Percentiles rank a stretch among this genome's conserved stretches.
phyloP scores from a whole-genome alignment of 192 early-diverging fungal genomes.

The Dispira parvispora region DNA sequence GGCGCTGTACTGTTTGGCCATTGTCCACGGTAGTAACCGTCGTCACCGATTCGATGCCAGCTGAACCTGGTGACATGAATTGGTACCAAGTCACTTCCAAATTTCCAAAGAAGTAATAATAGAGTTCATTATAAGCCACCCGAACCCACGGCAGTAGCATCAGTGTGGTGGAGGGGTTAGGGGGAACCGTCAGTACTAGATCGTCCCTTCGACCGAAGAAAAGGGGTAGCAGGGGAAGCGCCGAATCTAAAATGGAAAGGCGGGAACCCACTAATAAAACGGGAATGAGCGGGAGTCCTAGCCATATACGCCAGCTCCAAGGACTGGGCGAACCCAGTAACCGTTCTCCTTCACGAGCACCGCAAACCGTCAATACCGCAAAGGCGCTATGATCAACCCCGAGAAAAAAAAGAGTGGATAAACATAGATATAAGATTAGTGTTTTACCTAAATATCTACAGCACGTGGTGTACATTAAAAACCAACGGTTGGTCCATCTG shows the following conservation, averaged over 20 bases:
- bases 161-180: slow-evolving; percentile 28
- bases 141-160: slow-evolving; percentile 35
- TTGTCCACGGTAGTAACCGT: neutral
- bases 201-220: slow-evolving; percentile 25
- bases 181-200: slow-evolving; percentile 27
- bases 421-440: neutral
- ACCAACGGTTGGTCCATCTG: neutral
- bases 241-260: slow-evolving; percentile 25
- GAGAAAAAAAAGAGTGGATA: neutral
- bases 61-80: neutral
- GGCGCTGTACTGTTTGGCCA: neutral
- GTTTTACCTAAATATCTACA: neutral
- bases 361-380: slow-evolving; percentile 36
- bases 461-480: neutral
- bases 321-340: slow-evolving; percentile 28
- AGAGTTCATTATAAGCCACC: slow-evolving; percentile 16
- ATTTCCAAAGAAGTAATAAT: slow-evolving; percentile 8
- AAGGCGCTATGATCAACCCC: slow-evolving; percentile 18
- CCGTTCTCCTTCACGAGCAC: slow-evolving; percentile 29
- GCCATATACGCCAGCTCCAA: slow-evolving; percentile 46
- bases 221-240: slow-evolving; percentile 33
- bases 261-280: slow-evolving; percentile 32
- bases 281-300: slow-evolving; percentile 20
- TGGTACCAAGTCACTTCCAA: slow-evolving; percentile 1
- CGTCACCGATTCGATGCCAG: neutral